A percentile compares a stretch with the other conserved stretches of the same genome.
phyloP scores from a whole-genome alignment of 306 rosid genomes.

The Ceratonia siliqua region DNA sequence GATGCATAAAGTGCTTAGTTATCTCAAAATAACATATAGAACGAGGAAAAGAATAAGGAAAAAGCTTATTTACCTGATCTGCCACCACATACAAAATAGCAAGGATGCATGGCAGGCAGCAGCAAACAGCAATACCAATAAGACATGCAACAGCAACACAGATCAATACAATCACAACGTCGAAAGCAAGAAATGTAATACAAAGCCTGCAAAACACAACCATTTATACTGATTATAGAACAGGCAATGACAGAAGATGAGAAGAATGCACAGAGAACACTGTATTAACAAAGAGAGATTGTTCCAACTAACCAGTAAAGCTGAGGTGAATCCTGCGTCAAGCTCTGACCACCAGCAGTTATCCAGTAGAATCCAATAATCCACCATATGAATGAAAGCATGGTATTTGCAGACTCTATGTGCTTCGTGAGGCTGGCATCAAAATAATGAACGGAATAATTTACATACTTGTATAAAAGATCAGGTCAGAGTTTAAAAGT shows the following conservation, averaged over 20 bases:
- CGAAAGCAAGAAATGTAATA: constrained; percentile 77
- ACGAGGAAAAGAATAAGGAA: constrained; percentile 11
- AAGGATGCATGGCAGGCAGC: constrained; percentile 89
- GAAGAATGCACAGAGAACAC: background rate
- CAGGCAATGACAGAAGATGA: background rate
- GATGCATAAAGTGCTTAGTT: background rate
- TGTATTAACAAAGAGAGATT: background rate
- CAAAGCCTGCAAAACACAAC: constrained; percentile 71
- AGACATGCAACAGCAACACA: constrained; percentile 77
- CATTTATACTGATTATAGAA: constrained; percentile 11
- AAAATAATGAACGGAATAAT: constrained; percentile 7
- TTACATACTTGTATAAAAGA: background rate
- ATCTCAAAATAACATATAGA: background rate
- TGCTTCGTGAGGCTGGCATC: constrained; percentile 60
- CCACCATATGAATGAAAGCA: constrained; percentile 89
- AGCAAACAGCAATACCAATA: constrained; percentile 88
- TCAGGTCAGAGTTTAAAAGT: background rate
- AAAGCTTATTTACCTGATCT: constrained; percentile 60
- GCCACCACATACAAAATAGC: constrained; percentile 67
- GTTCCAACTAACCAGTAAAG: constrained; percentile 71
- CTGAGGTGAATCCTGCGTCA: constrained; percentile 66
- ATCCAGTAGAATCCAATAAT: constrained; percentile 85
- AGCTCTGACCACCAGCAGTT: constrained; percentile 64
- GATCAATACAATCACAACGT: constrained; percentile 62
- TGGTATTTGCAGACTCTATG: constrained; percentile 69